Evolutionary conservation across 2,329 filamentous ascomycete species (phyloP).

Genomic region (Tolypocladium ophioglossoides): DNA sequence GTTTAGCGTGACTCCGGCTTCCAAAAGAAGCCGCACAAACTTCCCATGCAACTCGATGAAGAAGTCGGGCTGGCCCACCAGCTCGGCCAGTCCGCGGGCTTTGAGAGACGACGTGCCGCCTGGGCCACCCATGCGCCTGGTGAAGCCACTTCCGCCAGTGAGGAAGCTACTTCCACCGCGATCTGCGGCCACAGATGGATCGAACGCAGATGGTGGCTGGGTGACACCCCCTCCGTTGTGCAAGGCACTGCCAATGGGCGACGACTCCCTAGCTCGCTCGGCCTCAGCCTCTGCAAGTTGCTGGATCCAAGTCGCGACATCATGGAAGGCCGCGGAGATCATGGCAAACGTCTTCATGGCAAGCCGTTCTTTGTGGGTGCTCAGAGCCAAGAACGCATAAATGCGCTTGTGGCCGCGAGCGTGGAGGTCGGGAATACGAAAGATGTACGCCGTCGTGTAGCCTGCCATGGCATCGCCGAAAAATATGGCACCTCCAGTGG

Average conservation of each 20-base stretch:
- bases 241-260: constrained; percentile 26
- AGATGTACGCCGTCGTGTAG: constrained; percentile 61
- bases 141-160: constrained; percentile 43
- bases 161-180: constrained; percentile 44
- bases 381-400: constrained; percentile 56
- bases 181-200: constrained; percentile 21
- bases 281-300: constrained; percentile 52
- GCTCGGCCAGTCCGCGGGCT: constrained; percentile 51
- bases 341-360: constrained; percentile 58
- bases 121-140: constrained; percentile 46
- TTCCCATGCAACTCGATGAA: constrained; percentile 55
- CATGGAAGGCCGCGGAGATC: constrained; percentile 51
- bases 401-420: constrained; percentile 59
- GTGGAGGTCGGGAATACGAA: constrained; percentile 57
- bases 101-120: constrained; percentile 45
- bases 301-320: constrained; percentile 56
- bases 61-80: constrained; percentile 56
- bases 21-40: constrained; percentile 53
- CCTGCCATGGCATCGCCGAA: constrained; percentile 55
- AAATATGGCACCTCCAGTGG: constrained; percentile 56
- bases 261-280: constrained; percentile 40
- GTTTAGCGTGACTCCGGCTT: constrained; percentile 44
- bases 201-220: constrained; percentile 15
- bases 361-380: constrained; percentile 52
- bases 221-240: constrained; percentile 23